These are phyloP conservation scores for Xylaria sp. DNA, from an alignment of 2,329 filamentous ascomycete genomes.

Conservation along the genomic window DNA sequence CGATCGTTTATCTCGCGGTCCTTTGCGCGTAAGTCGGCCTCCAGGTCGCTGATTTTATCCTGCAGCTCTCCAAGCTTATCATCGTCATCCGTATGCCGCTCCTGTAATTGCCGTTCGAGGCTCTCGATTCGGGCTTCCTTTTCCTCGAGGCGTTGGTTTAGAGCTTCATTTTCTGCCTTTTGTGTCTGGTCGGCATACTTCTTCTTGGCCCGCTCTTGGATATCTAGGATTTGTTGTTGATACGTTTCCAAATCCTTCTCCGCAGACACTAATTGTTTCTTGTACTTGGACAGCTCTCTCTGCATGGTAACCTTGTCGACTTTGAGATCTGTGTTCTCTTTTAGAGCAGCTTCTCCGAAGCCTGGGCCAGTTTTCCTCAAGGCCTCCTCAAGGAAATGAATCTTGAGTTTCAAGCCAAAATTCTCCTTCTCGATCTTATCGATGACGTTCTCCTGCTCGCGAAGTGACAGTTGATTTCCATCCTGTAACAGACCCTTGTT, in stretches of 20 bases:
- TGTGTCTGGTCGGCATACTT: constrained; percentile 75
- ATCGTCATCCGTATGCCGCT: constrained; percentile 57
- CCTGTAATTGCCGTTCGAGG: constrained; percentile 63
- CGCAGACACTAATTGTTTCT: constrained; percentile 80
- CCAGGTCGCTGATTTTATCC: constrained; percentile 70
- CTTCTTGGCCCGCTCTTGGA: constrained; percentile 80
- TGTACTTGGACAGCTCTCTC: constrained; percentile 82
- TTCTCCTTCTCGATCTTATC: constrained; percentile 98
- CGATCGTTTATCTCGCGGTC: constrained; percentile 62
- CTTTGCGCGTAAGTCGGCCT: constrained; percentile 62
- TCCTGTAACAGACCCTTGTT: constrained; percentile 76
- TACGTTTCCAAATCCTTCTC: constrained; percentile 88
- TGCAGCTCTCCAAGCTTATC: constrained; percentile 70
- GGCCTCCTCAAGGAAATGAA: constrained; percentile 93
- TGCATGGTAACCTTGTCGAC: constrained; percentile 89
- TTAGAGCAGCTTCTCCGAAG: constrained; percentile 85
- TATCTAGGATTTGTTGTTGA: constrained; percentile 78
- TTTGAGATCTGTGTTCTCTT: constrained; percentile 96
- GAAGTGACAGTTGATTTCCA: constrained; percentile 87
- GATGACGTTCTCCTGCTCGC: constrained; percentile 94
- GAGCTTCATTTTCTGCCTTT: constrained; percentile 62
- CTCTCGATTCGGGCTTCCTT: constrained; percentile 66
- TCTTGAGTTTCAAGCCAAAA: constrained; percentile 94
- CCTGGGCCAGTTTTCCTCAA: constrained; percentile 86
- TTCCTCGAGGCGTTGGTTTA: constrained; percentile 62